These are phyloP conservation scores for Naumovozyma dairenensis DNA, from an alignment of 805 yeast genomes.

Conservation along the genomic window DNA sequence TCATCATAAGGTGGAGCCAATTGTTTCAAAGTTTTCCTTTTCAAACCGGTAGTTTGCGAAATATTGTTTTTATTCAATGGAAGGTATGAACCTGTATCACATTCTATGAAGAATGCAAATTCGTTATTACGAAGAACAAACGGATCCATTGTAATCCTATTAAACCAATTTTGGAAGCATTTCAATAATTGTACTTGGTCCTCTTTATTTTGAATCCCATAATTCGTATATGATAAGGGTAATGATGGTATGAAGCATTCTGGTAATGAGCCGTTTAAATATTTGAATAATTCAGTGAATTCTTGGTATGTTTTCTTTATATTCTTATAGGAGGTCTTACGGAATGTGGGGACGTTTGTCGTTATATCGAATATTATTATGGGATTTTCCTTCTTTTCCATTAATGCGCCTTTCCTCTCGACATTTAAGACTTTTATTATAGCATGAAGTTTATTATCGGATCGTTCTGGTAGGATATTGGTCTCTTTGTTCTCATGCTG, in stretches of 20 bases:
- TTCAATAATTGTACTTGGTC: conserved; percentile 48
- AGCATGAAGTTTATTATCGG: conserved; percentile 32
- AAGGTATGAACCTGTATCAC: conserved; percentile 48
- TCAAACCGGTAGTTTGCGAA: conserved; percentile 74
- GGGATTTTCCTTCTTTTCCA: conserved; percentile 65
- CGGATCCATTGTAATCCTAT: conserved; percentile 62
- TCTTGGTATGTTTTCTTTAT: conserved; percentile 76
- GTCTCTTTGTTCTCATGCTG: background rate
- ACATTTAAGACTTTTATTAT: conserved; percentile 52
- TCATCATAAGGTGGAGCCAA: conserved; percentile 88
- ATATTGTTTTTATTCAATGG: conserved; percentile 38
- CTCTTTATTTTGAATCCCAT: conserved; percentile 78
- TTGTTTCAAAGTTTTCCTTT: conserved; percentile 85
- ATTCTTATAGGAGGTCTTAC: conserved; percentile 60
- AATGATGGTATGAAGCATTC: conserved; percentile 91
- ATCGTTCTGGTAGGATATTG: background rate
- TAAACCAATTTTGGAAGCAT: conserved; percentile 79
- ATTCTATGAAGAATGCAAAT: conserved; percentile 71
- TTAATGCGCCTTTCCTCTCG: conserved; percentile 48
- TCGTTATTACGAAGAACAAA: conserved; percentile 82
- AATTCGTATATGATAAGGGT: conserved; percentile 66
- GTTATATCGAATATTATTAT: conserved; percentile 60
- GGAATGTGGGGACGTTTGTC: conserved; percentile 64
- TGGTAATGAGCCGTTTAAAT: conserved; percentile 68
- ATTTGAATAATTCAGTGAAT: conserved; percentile 63